Evolutionary conservation across 129 eudicot genomes (phyloP), one percentile per base, ranked within the genome.

Genomic region (Scalesia atractyloides): DNA sequence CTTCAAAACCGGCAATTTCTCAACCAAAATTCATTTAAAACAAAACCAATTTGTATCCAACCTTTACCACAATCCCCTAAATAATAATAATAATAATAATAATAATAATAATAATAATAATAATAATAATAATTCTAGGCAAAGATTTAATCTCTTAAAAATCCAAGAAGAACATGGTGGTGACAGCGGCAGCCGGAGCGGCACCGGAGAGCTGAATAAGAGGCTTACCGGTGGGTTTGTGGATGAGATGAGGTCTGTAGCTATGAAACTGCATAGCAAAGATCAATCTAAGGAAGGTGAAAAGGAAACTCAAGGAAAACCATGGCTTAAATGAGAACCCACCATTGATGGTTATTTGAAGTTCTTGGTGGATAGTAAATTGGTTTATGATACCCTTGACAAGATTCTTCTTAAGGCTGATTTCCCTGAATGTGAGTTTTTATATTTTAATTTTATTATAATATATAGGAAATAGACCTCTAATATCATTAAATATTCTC

Each of bases 241-340:
- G 71, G 98, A 90, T 87, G 98, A 94, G 81, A 94, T 94, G 98
- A 94, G 98, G 43, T 79, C 85, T 19, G 97, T 94, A 67, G 98
- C 98, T 16, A 90, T 94, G 98, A 94, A 84, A 76, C 50, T 90
- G 82, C 98, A 94, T 67, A 86, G 85, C 0, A 90, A 49, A 73
- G 97, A 94, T 66, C 98, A 94, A 69, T 85, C 98, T 5, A 94
- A 79, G 50, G 98, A 88, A 53, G 98, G 98, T 9, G 97, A 94
- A 80, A 90, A 83, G 75, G 89, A 86, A 86, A 83, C 88, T 24
- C 73, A 79, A 66, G 97, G 86, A 9, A 80, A 82, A 73, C 90
- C 98, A 60, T 74, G 91, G 87, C 85, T 84, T 9, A 86, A 81
- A 58, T 94, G 98, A 97, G 97, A 90, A 36, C 97, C 98, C 26